Evolutionary conservation across 441 rosid species (phyloP), one percentile per base, ranked within the genome.

Genomic region (Adansonia rubrostipa): DNA sequence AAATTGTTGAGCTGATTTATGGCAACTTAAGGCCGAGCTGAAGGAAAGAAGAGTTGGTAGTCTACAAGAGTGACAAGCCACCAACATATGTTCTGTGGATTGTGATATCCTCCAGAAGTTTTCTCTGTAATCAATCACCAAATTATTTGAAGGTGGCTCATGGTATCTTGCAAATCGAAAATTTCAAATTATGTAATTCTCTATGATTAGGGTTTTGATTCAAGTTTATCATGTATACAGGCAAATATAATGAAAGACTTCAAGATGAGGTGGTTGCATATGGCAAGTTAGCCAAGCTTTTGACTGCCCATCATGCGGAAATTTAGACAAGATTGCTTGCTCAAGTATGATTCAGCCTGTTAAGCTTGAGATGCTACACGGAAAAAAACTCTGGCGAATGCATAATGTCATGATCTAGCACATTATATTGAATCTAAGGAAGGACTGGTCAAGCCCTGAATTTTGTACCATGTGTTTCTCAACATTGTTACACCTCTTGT

Each of bases 31-130:
- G 76, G 51, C 5, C 3, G 5, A 56, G 64, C n/a, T 72, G 24
- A 19, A 72, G 76, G 64, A 72, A 36, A 57, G 33, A 72, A 57
- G 76, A 56, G 76, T 56, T 72, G 51, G 36, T 54, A 72, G 36
- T 56, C 51, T 22, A 9, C 76, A 36, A 72, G 64, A 5, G 64
- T 40, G 51, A 17, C n/a, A 17, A 56, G 76, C 50, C 28, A 17
- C 51, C 3, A 40, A 36, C 47, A 3, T 40, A 72, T 72, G 28
- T 72, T 72, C 60, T 70, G 50, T 33, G 75, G 15, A 71, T 51
- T 7, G 14, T 53, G 64, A 56, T 7, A 13, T 72, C n/a, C 24
- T 1, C 64, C 5, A 22, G 51, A 72, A 72, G 4, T 51, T 71
- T 8, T 61, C n/a, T 8, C 47, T 51, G 9, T 24, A 24, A 53